Percentiles rank a stretch among this genome's conserved stretches.
Conservation (phyloP, 2,329 filamentous ascomycete species). For the Aspergillus sp. region DNA sequence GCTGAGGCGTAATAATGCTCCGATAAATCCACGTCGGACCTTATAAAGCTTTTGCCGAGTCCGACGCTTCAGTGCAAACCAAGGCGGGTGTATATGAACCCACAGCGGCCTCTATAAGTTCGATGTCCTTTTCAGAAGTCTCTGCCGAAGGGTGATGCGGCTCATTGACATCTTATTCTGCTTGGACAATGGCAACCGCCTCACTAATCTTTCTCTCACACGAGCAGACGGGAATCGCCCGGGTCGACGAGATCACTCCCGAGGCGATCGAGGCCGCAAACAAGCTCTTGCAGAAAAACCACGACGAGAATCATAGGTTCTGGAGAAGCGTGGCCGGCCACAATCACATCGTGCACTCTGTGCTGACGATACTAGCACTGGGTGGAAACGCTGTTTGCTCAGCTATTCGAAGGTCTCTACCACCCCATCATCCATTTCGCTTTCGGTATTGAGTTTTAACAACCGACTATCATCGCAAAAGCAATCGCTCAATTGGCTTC, state of each 20-base stretch:
- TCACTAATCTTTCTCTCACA: neutral
- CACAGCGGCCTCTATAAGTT: too few species aligned
- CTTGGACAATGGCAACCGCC: neutral
- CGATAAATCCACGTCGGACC: too few species aligned
- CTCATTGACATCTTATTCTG: too few species aligned
- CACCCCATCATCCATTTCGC: slow-evolving; percentile 82
- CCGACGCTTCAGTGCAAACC: too few species aligned
- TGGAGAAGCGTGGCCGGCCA: neutral
- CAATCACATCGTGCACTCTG: slow-evolving; percentile 30
- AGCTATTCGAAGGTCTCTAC: slow-evolving; percentile 59
- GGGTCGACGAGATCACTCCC: neutral
- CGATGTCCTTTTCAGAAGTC: too few species aligned
- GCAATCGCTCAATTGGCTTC: slow-evolving; percentile 71
- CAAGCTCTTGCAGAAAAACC: neutral
- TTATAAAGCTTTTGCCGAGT: too few species aligned
- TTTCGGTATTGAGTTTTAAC: slow-evolving; percentile 73
- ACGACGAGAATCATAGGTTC: neutral
- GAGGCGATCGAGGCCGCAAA: neutral
- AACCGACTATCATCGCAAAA: slow-evolving; percentile 73
- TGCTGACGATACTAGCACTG: slow-evolving; percentile 28
- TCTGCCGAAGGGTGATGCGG: too few species aligned
- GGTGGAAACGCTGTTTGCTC: slow-evolving; percentile 59
- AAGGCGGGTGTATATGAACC: slow-evolving; percentile 18
- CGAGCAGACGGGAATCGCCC: neutral
- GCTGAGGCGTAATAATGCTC: too few species aligned